Percentiles rank a stretch among this genome's conserved stretches.
Evolutionary conservation across 176 grass and related monocot genomes (phyloP).

Genomic region (Rhynchospora pubera): DNA sequence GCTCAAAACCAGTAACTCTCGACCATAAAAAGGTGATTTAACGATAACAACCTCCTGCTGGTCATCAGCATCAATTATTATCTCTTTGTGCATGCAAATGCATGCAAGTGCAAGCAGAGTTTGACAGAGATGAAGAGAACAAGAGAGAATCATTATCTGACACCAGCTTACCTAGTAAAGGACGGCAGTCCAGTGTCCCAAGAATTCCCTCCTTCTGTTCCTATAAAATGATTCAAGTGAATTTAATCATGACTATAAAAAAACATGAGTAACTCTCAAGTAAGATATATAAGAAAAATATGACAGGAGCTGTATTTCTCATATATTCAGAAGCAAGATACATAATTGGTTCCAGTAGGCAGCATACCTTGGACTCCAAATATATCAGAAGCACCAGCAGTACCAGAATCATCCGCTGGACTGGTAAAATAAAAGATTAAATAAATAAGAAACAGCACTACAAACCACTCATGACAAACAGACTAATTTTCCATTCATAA

Average conservation of each 20-base stretch:
- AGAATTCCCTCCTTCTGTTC: constrained; percentile 41
- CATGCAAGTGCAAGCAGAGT: neutral
- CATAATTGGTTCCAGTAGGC: constrained; percentile 32
- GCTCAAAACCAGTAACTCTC: neutral
- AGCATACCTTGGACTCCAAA: constrained; percentile 48
- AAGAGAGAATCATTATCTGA: neutral
- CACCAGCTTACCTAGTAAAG: constrained; percentile 59
- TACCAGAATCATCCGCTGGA: constrained; percentile 38
- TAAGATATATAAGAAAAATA: neutral
- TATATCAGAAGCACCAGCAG: constrained; percentile 35
- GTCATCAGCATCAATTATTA: neutral
- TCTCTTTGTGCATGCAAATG: neutral
- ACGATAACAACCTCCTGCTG: neutral
- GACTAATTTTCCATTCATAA: neutral
- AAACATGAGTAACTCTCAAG: constrained; percentile 5
- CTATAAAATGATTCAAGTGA: constrained; percentile 38
- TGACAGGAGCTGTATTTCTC: neutral
- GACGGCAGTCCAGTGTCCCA: constrained; percentile 69
- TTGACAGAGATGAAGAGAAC: neutral
- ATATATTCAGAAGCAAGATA: constrained; percentile 10
- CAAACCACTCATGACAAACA: neutral
- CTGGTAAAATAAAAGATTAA: constrained; percentile 25
- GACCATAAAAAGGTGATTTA: neutral
- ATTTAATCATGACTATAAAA: neutral
- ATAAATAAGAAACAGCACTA: neutral